Evolutionary conservation across 352 stramenopile species (phyloP), one percentile per base, ranked within the genome.

Genomic region (Globisporangium cystogenes): DNA sequence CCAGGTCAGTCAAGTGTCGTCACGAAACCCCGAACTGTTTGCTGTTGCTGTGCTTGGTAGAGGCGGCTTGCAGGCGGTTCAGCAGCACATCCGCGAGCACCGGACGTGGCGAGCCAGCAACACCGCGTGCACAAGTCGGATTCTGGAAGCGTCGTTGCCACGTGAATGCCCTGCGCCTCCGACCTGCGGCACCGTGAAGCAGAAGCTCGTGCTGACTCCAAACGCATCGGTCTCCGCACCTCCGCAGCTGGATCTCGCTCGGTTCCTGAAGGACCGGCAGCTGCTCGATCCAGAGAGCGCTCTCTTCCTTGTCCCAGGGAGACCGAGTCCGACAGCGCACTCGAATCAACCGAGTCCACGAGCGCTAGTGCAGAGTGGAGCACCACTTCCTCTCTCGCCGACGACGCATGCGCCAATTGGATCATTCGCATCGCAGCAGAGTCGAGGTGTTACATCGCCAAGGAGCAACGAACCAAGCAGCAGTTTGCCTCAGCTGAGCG

Each of bases 1-100:
- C 4, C 21, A 49, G n/a, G 23, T 31, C 20, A 47, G 20, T 20
- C 36, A 41, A 8, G 14, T 11, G 16, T 47, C 18, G 4, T 49
- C 27, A 27, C 62, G 61, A 21, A 61, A 42, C 33, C 35, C 65
- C 18, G 65, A 76, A 14, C 35, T 81, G 2, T 50, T 78, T 20
- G 44, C 48, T 4, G n/a, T 51, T 5, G 31, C 67, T 26, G 37
- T 80, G 3, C 44, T 83, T 4, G 72, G 72, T 1, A 74, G 64
- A 20, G 56, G 40, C 35, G 72, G 72, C 4, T 39, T 83, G 15
- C 46, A 61, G 27, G 51, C 43, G 2, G 54, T 76, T 31, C 66
- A 69, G 1, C 46, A 53, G 16, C 59, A 51, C 4, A 58, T 80
- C 10, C 47, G 47, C 7, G 36, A 60, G 35, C 67, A 78, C 24